Evolutionary conservation across 148 eudicot genomes (phyloP), one percentile per base, ranked within the genome.

Genomic region (Talinum fruticosum): DNA sequence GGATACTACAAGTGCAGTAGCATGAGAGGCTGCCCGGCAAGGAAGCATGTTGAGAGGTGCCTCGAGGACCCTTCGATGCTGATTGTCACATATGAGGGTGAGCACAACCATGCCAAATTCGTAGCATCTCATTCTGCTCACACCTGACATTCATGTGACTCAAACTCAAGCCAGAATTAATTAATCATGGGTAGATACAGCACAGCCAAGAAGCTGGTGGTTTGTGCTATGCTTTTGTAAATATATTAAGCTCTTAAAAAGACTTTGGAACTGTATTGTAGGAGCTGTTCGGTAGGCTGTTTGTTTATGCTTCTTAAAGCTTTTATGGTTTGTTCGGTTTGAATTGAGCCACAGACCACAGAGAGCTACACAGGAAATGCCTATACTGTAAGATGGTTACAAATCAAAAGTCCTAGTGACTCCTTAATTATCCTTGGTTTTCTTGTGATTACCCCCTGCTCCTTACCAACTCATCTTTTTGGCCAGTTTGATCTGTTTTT

Each of bases 1-100:
- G 91, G 91, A 78, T 88, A 88, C 84, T 88, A 88, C 78, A 88
- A 88, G 76, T 88, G 91, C 75, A 88, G 91, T 80, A 85, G 87
- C 76, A 73, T 88, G 74, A 81, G 91, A 85, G 91, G 91, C 26
- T 88, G 91, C 79, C 91, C 91, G 1, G 91, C 91, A 32, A 85
- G 91, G 79, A 88, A 88, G 75, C 91, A 88, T 74, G 91, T 88
- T 0, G 91, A 88, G 83, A 83, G 88, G 78, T 87, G 87, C 80
- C 61, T 82, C 57, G 91, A 87, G 2, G 91, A 88, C 8, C 82
- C 91, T 14, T 68, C 88, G 6, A 88, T 88, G 91, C 84, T 88
- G 5, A 85, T 88, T 12, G 88, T 88, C 45, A 87, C 88, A 7
- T 87, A 87, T n/a, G 88, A 86, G 80, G 87, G 87, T 49, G 89